Evolutionary conservation across 2,329 filamentous ascomycete species (phyloP), one percentile per base, ranked within the genome.

Genomic region (Ampelomyces quisqualis): DNA sequence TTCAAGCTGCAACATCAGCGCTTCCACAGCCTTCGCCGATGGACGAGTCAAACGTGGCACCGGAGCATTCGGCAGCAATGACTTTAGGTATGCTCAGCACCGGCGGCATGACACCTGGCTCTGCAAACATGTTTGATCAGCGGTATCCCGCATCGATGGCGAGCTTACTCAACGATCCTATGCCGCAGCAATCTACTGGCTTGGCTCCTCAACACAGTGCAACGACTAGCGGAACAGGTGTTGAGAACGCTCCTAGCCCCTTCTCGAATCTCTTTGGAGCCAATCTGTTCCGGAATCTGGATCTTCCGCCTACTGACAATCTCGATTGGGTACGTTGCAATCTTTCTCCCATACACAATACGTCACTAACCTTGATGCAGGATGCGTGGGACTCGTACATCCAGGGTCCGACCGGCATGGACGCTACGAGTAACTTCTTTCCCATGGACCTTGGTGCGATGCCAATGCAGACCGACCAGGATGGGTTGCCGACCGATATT

Each of bases 371-470:
- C 37, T 17, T 9, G 3, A 26, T 15, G 3, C 20, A 64, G 61
- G 79, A 84, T 47, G 80, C 81, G 19, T 86, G 82, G 82, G 83
- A 86, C 58, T 79, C 76, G 5, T 86, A 85, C 53, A 79, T 86
- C 33, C 82, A 85, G 61, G 80, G 78, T 37, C 73, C 78, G 5
- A 30, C 31, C 4, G 73, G 55, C 24, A 61, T 72, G 42, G 71
- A 75, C 34, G 55, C 67, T 2, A 58, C 57, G 8, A 65, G 64
- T 41, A 64, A 64, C 14, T 71, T 73, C 58, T 74, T 73, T 56
- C 70, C 72, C 0, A 71, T 72, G 69, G 71, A 72, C 51, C 15
- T 65, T 14, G 53, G 56, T 26, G 53, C 49, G 28, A 67, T 62
- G 50, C 64, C 48, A 10, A 59, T 61, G 57, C 65, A 66, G 44